These are phyloP conservation scores for Parmelia sp. DNA, from an alignment of 495 filamentous ascomycete species.

Conservation along the genomic window DNA sequence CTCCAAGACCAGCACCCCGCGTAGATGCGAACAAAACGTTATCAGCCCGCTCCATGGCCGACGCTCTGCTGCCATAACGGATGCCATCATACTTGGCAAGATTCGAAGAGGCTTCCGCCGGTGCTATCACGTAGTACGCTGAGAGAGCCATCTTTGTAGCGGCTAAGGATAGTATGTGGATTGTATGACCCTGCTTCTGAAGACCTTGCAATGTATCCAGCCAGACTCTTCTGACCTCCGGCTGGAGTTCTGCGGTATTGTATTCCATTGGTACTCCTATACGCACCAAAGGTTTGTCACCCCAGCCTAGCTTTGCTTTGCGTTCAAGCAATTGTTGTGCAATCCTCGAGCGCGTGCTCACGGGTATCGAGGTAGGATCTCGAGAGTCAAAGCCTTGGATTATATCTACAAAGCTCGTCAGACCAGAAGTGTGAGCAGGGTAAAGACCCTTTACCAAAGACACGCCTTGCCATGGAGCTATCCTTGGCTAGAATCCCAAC, in stretches of 20 bases:
- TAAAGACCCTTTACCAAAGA: conserved; percentile 46
- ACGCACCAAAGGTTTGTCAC: conserved; percentile 28
- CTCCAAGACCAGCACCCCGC: conserved; percentile 66
- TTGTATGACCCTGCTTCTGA: conserved; percentile 54
- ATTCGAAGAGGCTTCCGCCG: conserved; percentile 93
- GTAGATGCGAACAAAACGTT: conserved; percentile 68
- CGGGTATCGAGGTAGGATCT: conserved; percentile 71
- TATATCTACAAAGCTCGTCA: conserved; percentile 29
- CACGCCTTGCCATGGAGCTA: conserved; percentile 41
- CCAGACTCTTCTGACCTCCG: conserved; percentile 65
- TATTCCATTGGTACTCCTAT: conserved; percentile 84
- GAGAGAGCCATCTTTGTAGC: conserved; percentile 77
- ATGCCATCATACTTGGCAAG: conserved; percentile 97
- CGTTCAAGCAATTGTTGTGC: conserved; percentile 29
- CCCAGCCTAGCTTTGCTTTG: conserved; percentile 26
- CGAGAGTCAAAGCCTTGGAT: conserved; percentile 57
- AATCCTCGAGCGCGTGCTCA: conserved; percentile 44
- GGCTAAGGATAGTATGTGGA: conserved; percentile 75
- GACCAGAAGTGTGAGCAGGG: background rate
- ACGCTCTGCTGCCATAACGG: conserved; percentile 64
- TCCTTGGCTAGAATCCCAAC: conserved; percentile 68
- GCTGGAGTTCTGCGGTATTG: conserved; percentile 74
- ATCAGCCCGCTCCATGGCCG: conserved; percentile 32
- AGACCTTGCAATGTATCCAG: conserved; percentile 49
- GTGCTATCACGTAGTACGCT: conserved; percentile 91